Conservation (phyloP, 148 eudicot species). For the Rhododendron ovatum region DNA sequence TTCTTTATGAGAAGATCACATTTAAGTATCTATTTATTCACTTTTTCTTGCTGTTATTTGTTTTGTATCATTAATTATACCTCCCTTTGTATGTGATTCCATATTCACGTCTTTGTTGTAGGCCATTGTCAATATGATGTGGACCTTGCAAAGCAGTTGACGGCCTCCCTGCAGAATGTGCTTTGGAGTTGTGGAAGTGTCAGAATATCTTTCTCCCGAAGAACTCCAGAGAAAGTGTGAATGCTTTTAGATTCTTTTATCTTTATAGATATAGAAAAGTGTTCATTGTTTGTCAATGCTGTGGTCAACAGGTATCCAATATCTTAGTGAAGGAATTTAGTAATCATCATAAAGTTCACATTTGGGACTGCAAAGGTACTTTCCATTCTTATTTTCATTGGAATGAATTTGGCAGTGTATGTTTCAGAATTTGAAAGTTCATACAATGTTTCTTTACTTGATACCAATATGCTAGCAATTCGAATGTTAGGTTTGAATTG, state of each 20-base stretch:
- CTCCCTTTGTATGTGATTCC: neutral
- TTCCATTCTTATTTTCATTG: neutral
- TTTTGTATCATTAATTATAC: too few species aligned
- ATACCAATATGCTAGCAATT: constrained; percentile 3
- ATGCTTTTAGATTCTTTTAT: neutral
- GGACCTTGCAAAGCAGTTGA: constrained; percentile 71
- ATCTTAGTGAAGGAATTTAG: constrained; percentile 49
- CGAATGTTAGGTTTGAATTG: neutral
- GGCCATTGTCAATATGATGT: constrained; percentile 79
- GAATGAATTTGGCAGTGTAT: neutral
- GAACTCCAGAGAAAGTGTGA: constrained; percentile 68
- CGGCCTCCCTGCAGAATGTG: constrained; percentile 44
- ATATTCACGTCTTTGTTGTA: constrained; percentile 8
- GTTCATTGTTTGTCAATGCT: neutral
- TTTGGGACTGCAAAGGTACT: constrained; percentile 89
- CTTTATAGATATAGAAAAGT: neutral
- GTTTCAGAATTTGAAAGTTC: neutral
- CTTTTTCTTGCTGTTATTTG: neutral
- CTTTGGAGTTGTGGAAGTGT: constrained; percentile 69
- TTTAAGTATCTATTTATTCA: neutral
- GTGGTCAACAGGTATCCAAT: constrained; percentile 49
- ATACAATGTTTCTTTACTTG: neutral
- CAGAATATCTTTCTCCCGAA: constrained; percentile 78
- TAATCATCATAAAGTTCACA: constrained; percentile 70
- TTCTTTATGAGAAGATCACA: neutral